Evolutionary conservation across 106 monocot genomes (phyloP), one percentile per base, ranked within the genome.

Genomic region (Gastrodia elata): DNA sequence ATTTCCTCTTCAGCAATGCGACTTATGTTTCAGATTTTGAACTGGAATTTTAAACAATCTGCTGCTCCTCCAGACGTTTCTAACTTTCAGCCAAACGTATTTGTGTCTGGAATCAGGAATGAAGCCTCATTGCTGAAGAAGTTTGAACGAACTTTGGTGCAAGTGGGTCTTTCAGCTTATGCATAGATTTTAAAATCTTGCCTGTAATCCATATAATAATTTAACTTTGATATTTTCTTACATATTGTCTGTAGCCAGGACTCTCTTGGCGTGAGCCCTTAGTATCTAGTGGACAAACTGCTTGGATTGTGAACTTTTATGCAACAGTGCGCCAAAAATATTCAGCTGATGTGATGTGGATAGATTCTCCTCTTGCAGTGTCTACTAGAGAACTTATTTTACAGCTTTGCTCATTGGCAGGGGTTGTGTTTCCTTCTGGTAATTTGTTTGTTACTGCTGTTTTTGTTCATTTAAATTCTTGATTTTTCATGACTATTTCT

Each of bases 1-100:
- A 83, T 89, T 80, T 98, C 88, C 79, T 83, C 91, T 76, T 82
- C 83, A 68, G 90, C 97, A 52, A 77, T 98, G 67, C 81, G 83
- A 4, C 83, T 98, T 22, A 98, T 98, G 97, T 83, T 84, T 73
- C 87, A 93, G 71, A 91, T 98, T 77, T 74, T 98, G 79, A 98
- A 81, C 82, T 98, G 97, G 97, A 84, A 88, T 78, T 98, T 98
- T 81, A 86, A 78, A 42, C 71, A 77, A 8, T 42, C 6, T 32
- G 4, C 35, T 64, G 39, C 18, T 78, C 41, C 72, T 71, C 9
- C 68, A 71, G 78, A 74, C 68, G 15, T 57, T 68, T 77, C 79
- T 24, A 73, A 38, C 28, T 82, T 34, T 32, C 83, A 80, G 68
- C 36, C 37, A 57, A 75, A 70, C 78, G 55, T 33, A 32, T 79